Evolutionary conservation across 78 protist species (phyloP).

Genomic region (Dictyostelium intermedium): DNA sequence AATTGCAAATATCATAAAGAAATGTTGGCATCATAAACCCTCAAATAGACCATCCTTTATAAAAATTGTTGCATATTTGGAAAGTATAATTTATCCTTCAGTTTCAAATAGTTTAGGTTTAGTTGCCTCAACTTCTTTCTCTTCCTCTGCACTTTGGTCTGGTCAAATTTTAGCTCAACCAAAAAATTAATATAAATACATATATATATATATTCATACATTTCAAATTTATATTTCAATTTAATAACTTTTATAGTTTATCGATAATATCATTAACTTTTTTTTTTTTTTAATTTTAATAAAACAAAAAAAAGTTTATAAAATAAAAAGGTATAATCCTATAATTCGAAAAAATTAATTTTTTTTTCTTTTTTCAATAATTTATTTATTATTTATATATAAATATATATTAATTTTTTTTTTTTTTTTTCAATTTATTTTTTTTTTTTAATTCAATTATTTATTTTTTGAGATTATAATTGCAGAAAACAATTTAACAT

Average conservation of each 20-base stretch:
- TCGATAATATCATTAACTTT: too few relatives aligned
- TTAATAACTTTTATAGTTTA: too few relatives aligned
- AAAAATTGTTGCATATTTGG: slow-evolving; percentile 7
- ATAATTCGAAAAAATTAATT: too few relatives aligned
- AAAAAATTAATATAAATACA: not conserved
- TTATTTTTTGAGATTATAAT: not conserved
- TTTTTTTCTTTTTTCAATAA: too few relatives aligned
- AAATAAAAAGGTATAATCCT: too few relatives aligned
- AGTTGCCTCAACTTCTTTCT: slow-evolving; percentile 10
- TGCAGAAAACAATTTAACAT: not conserved
- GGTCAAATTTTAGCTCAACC: not conserved
- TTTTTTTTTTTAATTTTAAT: too few relatives aligned
- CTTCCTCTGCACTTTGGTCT: not conserved
- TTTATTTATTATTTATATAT: too few relatives aligned
- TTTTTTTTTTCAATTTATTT: too few relatives aligned
- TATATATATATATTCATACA: too few relatives aligned
- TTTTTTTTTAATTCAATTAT: not conserved
- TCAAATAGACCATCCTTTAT: slow-evolving; percentile 50
- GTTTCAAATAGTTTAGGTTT: slow-evolving; percentile 6
- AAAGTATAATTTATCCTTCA: not conserved
- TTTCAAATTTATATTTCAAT: too few relatives aligned
- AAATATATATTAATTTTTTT: too few relatives aligned
- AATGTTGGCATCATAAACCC: slow-evolving; percentile 63
- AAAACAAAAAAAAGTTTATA: too few relatives aligned
- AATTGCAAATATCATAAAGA: slow-evolving; percentile 22